Base-by-base conservation (phyloP, 179 eudicot species). In the Corrigiola litoralis region DNA sequence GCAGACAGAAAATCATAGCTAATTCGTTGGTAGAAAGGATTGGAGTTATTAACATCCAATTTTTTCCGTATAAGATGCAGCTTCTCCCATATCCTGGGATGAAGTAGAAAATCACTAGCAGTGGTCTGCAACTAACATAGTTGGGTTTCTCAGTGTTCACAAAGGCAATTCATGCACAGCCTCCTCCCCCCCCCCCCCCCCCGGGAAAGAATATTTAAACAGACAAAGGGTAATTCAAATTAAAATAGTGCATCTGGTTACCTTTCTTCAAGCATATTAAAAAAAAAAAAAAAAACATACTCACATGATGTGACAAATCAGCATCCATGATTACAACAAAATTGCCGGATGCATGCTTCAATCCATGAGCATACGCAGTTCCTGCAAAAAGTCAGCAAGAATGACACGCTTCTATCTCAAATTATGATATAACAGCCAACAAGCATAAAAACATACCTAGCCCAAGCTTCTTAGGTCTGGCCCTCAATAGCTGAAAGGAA, bases 251-350 rank as follows among this genome's bases (percentile, higher is more conserved):
- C 45, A 21, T 34, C 34, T 14, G 24, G 27, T 5, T 20, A 45
- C 31, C 36, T 6, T 38, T 40, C 28, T 29, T 45, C 7, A 8
- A 32, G 17, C 37, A 48, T 13, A 4, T 9, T n/a, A n/a, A n/a
- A n/a, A n/a, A n/a, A 42, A 32, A 41, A 41, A 27, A 38, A 28
- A 42, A 60, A 14, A 33, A 24, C 5, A 66, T 11, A 72, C 95
- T 74, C 84, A 87, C 92, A 78, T 90, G 97, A 74, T 90, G 97
- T 0, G 97, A 90, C 21, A 90, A 74, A 73, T 90, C 92, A 66
- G 97, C 97, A 79, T 90, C 97, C 89, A 92, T 92, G 44, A 92
- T 92, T 8, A 92, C 97, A 67, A 90, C 89, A 73, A 90, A 92
- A 65, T 90, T 84, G 31, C 98, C 97, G 44, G 95, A 81, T n/a